These are phyloP conservation scores for Leucoagaricus sp. DNA, from an alignment of 1,284 basidiomycete genomes.

Conservation along the genomic window DNA sequence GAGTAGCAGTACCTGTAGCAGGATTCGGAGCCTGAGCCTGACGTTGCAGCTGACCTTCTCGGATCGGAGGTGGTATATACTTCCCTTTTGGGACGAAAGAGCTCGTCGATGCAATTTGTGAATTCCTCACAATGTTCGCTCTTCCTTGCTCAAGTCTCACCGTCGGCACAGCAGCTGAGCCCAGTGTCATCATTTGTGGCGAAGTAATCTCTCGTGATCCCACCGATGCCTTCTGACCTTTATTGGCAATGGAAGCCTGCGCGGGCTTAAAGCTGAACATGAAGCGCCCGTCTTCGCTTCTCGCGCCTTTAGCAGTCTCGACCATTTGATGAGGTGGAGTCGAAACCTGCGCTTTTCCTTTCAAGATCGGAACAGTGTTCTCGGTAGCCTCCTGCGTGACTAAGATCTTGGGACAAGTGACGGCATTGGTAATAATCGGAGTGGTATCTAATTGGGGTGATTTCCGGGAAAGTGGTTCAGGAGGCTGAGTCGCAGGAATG, in stretches of 20 bases:
- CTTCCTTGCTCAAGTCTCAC: background rate
- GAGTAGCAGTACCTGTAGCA: background rate
- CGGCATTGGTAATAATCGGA: conserved; percentile 2
- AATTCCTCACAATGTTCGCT: background rate
- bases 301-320: background rate
- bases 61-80: conserved; percentile 8
- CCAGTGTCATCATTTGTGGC: background rate
- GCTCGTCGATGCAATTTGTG: background rate
- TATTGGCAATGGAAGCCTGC: conserved; percentile 2
- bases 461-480: conserved; percentile 1
- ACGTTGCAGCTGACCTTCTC: background rate
- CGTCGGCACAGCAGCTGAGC: background rate
- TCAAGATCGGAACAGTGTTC: background rate
- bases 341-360: conserved; percentile 1
- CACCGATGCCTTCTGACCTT: background rate
- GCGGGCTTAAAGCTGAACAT: conserved; percentile 7
- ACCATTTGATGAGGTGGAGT: conserved; percentile 1
- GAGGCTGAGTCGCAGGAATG: background rate
- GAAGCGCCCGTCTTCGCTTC: background rate
- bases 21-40: background rate
- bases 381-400: conserved; percentile 1
- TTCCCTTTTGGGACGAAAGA: conserved; percentile 1
- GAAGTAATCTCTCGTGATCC: background rate
- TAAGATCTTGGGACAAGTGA: background rate
- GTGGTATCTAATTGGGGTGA: background rate